These are phyloP conservation scores for Rosa hybrid DNA, from an alignment of 331 rosid genomes.

Conservation along the genomic window DNA sequence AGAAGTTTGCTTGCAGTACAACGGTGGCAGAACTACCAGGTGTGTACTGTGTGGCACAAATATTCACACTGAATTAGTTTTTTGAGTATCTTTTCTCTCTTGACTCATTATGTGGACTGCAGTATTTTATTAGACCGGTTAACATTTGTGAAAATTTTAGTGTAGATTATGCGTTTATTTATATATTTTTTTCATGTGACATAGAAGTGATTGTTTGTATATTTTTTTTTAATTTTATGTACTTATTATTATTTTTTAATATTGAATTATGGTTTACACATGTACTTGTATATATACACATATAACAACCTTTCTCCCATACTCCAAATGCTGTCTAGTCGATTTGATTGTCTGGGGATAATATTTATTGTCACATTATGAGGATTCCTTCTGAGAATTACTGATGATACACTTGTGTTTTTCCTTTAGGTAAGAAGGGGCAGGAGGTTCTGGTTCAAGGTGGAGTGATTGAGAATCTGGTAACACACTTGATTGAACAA, in stretches of 20 bases:
- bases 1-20: conserved; percentile 97
- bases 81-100: neutral
- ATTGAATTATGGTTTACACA: neutral
- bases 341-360: neutral
- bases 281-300: too few species aligned
- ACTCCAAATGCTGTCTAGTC: neutral
- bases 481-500: conserved; percentile 79
- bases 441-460: conserved; percentile 89
- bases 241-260: too few species aligned
- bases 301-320: neutral
- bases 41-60: conserved; percentile 17
- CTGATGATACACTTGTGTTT: neutral
- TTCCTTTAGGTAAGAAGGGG: conserved; percentile 79
- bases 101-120: neutral
- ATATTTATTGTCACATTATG: neutral
- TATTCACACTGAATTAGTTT: neutral
- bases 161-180: neutral
- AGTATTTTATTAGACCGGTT: neutral
- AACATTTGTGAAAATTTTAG: neutral
- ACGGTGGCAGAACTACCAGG: conserved; percentile 87
- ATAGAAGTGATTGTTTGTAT: too few species aligned
- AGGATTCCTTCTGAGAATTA: neutral
- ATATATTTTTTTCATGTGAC: too few species aligned
- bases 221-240: neutral
- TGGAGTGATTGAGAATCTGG: conserved; percentile 84